Evolutionary conservation across 73 alveolate species (phyloP), one percentile per base, ranked within the genome.

Genomic region (Paramecium bursaria): DNA sequence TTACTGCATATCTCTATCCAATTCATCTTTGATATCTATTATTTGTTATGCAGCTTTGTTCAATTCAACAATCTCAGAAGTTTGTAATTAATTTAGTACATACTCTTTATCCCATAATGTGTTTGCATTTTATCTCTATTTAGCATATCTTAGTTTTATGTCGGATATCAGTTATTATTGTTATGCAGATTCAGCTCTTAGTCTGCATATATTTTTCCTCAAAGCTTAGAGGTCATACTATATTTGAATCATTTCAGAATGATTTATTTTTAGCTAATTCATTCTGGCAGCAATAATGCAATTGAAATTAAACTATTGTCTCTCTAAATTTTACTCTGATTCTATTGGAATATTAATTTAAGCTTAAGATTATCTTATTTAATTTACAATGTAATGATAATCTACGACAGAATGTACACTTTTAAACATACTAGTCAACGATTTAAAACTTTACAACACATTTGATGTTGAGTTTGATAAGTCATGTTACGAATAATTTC

Each of bases 331-430:
- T 42, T 21, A 39, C 19, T 67, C 50, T 67, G 26, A 35, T 67
- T 67, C 82, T 35, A 39, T 67, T 3, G 26, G 19, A 3, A 67
- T 67, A 3, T 42, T 33, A 1, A 67, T 67, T 67, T 67, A 15
- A 21, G 82, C 82, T 67, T 67, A 42, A 21, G 82, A 67, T 67
- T 67, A 42, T 33, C 82, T 31, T 11, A 67, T 67, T 42, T 67
- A 14, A 67, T 67, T 67, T n/a, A 57, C 82, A 0, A 67, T 57
- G 10, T 42, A 53, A 67, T 67, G 82, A 67, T 67, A 67, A 19
- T 67, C 82, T 7, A 67, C 57, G 4, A 67, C 22, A 7, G 33
- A 14, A 42, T 67, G 33, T 4, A 67, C 60, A 67, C 82, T 67
- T 5, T 67, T 67, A 19, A 67, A 67, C 60, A 67, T 67, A 3